Conservation (phyloP, 2,329 filamentous ascomycete species). For the Endocalyx cinctus region DNA sequence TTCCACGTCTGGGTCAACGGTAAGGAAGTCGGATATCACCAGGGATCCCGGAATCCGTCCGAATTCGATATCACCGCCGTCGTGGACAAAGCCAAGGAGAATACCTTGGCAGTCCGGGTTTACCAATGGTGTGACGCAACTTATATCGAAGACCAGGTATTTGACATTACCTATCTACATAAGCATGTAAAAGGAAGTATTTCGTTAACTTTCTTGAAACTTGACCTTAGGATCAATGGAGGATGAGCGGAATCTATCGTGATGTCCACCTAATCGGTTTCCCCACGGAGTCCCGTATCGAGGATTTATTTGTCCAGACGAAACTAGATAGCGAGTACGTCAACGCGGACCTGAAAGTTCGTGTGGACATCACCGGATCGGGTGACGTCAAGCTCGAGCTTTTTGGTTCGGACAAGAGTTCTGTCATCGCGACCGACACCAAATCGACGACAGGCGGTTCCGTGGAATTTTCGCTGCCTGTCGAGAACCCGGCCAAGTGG, state of each 20-base stretch:
- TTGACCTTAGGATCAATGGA: slow-evolving; percentile 62
- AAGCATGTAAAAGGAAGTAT: too few relatives aligned
- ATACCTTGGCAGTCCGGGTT: slow-evolving; percentile 50
- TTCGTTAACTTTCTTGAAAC: too few relatives aligned
- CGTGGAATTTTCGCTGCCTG: slow-evolving; percentile 18
- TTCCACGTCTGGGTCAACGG: slow-evolving; percentile 62
- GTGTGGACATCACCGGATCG: slow-evolving; percentile 43
- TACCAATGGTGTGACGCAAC: slow-evolving; percentile 59
- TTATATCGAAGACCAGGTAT: slow-evolving; percentile 54
- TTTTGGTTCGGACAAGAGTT: slow-evolving; percentile 49
- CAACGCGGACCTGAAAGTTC: slow-evolving; percentile 44
- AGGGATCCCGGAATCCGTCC: slow-evolving; percentile 56
- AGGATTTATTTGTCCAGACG: slow-evolving; percentile 52
- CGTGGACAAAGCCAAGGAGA: slow-evolving; percentile 35
- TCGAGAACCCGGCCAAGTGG: slow-evolving; percentile 52
- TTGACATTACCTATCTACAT: too few relatives aligned
- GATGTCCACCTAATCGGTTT: slow-evolving; percentile 58
- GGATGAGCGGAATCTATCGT: slow-evolving; percentile 46
- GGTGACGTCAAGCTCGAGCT: slow-evolving; percentile 57
- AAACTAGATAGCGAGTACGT: slow-evolving; percentile 46
- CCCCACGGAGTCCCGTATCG: slow-evolving; percentile 45
- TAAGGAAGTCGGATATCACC: slow-evolving; percentile 54
- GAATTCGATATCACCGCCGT: slow-evolving; percentile 56
- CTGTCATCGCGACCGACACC: slow-evolving; percentile 52
- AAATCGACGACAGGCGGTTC: slow-evolving; percentile 34